phyloP scores from a whole-genome alignment of 75 land plant species.

The Picea glauca region DNA sequence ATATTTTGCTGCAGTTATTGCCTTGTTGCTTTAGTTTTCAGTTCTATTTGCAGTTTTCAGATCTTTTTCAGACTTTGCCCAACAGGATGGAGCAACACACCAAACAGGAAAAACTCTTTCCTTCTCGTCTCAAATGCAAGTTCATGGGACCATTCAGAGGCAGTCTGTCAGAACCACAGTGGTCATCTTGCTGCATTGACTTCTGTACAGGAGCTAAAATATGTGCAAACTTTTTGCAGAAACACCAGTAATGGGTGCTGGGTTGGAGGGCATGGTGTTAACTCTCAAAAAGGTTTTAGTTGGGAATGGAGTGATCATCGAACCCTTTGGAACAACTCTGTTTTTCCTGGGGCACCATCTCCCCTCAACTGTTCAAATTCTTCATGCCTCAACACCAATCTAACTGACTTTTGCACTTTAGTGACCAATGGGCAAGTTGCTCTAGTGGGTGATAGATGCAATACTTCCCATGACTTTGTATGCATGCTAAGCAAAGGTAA shows the following conservation, averaged over 20 bases:
- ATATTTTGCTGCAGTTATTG: too few relatives aligned
- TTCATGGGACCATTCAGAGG: slow-evolving; percentile 68
- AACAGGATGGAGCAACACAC: slow-evolving; percentile 55
- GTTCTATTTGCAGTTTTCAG: slow-evolving; percentile 20
- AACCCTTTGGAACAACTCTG: slow-evolving; percentile 50
- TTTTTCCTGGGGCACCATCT: slow-evolving; percentile 23
- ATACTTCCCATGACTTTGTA: slow-evolving; percentile 44
- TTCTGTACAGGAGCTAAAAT: slow-evolving; percentile 43
- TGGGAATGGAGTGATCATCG: slow-evolving; percentile 82
- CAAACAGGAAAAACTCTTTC: slow-evolving; percentile 52
- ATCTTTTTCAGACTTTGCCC: slow-evolving; percentile 72
- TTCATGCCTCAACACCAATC: slow-evolving; percentile 27
- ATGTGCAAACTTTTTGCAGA: slow-evolving; percentile 50
- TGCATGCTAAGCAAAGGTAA: slow-evolving; percentile 69
- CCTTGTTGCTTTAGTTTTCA: too few relatives aligned
- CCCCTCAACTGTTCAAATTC: slow-evolving; percentile 31
- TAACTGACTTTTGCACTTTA: slow-evolving; percentile 38
- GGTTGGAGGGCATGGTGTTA: slow-evolving; percentile 67
- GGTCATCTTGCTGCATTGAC: slow-evolving; percentile 70
- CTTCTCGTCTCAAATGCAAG: slow-evolving; percentile 15
- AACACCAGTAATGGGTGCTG: slow-evolving; percentile 52
- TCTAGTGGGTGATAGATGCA: slow-evolving; percentile 56
- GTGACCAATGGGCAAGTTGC: slow-evolving; percentile 24
- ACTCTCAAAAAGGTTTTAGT: slow-evolving; percentile 28
- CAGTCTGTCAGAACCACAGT: slow-evolving; percentile 31